Evolutionary conservation across 345 rosid species (phyloP).

Genomic region (Rhizophora mangle): DNA sequence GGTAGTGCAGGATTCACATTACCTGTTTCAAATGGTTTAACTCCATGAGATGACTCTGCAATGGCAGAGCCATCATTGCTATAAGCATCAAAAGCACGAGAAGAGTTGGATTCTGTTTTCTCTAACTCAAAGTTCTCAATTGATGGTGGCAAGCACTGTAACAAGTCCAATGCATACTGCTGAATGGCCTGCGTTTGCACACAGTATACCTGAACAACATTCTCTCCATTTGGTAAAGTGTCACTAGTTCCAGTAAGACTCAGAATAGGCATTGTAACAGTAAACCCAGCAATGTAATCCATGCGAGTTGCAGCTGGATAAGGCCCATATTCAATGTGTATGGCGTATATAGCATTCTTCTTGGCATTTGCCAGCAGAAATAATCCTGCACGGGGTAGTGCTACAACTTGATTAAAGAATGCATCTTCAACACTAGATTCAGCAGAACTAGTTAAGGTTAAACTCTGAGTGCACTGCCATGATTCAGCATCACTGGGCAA

Average conservation of each 20-base stretch:
- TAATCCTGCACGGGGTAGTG: constrained; percentile 65
- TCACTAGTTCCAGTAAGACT: constrained; percentile 79
- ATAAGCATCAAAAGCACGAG: constrained; percentile 27
- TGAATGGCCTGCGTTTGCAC: constrained; percentile 92
- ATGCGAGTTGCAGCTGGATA: constrained; percentile 63
- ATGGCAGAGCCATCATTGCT: constrained; percentile 40
- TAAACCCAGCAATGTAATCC: constrained; percentile 82
- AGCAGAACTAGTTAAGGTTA: constrained; percentile 61
- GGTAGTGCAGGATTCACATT: no score
- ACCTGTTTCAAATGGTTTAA: constrained; percentile 30
- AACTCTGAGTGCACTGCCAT: constrained; percentile 79
- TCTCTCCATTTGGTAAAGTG: constrained; percentile 46
- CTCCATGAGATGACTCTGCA: constrained; percentile 17
- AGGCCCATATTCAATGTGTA: constrained; percentile 79
- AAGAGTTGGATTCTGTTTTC: constrained; percentile 45
- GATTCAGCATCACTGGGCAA: constrained; percentile 59
- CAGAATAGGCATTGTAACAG: constrained; percentile 89
- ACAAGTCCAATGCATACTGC: constrained; percentile 81
- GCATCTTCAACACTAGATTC: constrained; percentile 56
- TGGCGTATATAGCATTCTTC: constrained; percentile 75
- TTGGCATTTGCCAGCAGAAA: constrained; percentile 84
- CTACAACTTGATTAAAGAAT: constrained; percentile 81
- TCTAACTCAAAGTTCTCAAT: constrained; percentile 52
- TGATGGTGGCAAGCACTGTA: constrained; percentile 72
- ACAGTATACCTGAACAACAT: constrained; percentile 71